Evolutionary conservation across 1,284 basidiomycete genomes (phyloP), one percentile per base, ranked within the genome.

Genomic region (Sanghuangporus sanghuang): DNA sequence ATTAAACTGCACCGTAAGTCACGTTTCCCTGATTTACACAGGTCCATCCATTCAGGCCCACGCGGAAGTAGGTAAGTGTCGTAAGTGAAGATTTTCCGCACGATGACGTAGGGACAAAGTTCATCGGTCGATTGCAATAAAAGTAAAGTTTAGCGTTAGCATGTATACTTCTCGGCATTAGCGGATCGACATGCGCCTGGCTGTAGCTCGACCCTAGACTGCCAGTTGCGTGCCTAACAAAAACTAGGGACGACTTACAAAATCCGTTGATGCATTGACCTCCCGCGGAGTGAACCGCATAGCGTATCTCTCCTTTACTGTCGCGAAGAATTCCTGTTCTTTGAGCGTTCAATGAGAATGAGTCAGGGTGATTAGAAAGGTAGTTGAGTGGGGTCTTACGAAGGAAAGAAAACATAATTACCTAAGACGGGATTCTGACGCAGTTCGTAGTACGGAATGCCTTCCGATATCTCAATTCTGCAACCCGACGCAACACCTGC

Each of bases 401-500:
- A 32, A 32, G 27, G 27, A 32, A 32, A 32, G 27, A 32, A 32
- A 12, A 11, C 39, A 54, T n/a, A 32, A 73, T 59, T 66, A 85
- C 87, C 82, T 0, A 90, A 76, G 3, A 78, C 78, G 52, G 75
- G 73, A 68, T 90, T 91, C 72, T 90, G 86, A 6, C 84, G 78
- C 16, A 91, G 75, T 67, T 92, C 89, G 61, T 81, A 82, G 23
- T 78, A 79, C 2, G 77, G 72, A 1, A 72, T 73, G 16, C 74
- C 72, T 1, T 69, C 62, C 0, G 63, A 67, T 59, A 89, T 78
- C 48, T 84, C 79, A 42, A 84, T 77, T 55, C 78, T 78, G 70
- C 91, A 93, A 1, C 83, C 89, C 0, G 91, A 89, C 0, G 90
- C 88, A 40, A 83, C 74, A 0, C 81, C 87, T 1, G 89, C 90